Evolutionary conservation across 1,284 basidiomycete species (phyloP).

Genomic region (Austroboletus rostrupii): DNA sequence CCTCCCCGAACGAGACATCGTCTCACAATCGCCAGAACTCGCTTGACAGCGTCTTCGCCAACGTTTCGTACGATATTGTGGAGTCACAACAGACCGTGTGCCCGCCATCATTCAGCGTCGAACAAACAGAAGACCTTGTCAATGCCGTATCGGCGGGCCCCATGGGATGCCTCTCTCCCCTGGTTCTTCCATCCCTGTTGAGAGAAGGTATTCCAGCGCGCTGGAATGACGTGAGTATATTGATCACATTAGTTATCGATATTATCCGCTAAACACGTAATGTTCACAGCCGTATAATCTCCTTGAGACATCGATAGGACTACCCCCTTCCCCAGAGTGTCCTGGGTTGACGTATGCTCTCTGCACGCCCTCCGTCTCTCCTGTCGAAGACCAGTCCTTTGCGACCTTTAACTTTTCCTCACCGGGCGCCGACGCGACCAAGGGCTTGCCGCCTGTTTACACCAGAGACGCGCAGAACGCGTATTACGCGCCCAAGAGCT

Average conservation of each 20-base stretch:
- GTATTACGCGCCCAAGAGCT: conserved; percentile 25
- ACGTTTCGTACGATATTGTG: conserved; percentile 30
- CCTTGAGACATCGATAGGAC: conserved; percentile 30
- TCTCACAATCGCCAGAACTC: conserved; percentile 20
- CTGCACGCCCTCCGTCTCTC: conserved; percentile 22
- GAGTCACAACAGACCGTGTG: conserved; percentile 17
- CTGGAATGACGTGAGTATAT: conserved; percentile 32
- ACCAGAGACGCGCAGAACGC: conserved; percentile 14
- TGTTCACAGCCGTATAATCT: conserved; percentile 32
- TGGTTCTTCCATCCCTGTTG: conserved; percentile 30
- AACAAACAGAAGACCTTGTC: conserved; percentile 21
- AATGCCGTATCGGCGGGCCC: conserved; percentile 20
- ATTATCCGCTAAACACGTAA: conserved; percentile 18
- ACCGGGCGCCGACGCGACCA: conserved; percentile 16
- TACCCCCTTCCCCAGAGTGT: conserved; percentile 26
- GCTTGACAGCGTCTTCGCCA: conserved; percentile 28
- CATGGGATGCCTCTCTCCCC: conserved; percentile 26
- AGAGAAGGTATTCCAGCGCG: conserved; percentile 30
- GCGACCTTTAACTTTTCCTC: conserved; percentile 16
- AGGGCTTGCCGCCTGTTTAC: conserved; percentile 13
- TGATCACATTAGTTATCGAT: conserved; percentile 11
- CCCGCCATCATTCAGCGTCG: conserved; percentile 10
- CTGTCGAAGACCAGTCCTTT: conserved; percentile 24
- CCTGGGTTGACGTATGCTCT: conserved; percentile 23
- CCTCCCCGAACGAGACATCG: conserved; percentile 7